Conservation (phyloP, 257 asterid species). For the Przewalskia tangutica region DNA sequence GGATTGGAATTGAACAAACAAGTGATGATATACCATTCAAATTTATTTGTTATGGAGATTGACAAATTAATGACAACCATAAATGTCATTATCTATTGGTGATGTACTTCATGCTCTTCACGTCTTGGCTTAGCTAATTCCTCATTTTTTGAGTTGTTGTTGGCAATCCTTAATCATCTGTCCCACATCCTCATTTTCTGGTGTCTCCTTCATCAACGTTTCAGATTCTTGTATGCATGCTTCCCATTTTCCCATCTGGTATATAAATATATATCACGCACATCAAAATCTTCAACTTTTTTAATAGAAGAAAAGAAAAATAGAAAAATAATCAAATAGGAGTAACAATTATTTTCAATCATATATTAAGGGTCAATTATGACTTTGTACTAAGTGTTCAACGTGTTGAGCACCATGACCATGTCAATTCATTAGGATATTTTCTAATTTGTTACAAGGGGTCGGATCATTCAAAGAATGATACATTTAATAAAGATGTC, state of each 20-base stretch:
- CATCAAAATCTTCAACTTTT: neutral
- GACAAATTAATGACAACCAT: neutral
- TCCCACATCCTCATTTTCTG: conserved; percentile 42
- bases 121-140: conserved; percentile 7
- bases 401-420: neutral
- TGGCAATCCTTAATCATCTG: conserved; percentile 40
- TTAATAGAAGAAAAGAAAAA: neutral
- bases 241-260: conserved; percentile 54
- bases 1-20: neutral
- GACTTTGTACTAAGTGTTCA: neutral
- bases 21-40: neutral
- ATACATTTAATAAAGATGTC: neutral
- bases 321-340: neutral
- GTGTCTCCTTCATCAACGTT: conserved; percentile 32
- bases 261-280: neutral
- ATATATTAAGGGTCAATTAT: neutral
- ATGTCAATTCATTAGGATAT: neutral
- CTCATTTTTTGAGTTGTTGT: conserved; percentile 16
- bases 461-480: neutral
- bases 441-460: neutral
- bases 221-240: conserved; percentile 61
- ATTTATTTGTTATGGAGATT: neutral
- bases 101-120: neutral
- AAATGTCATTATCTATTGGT: neutral
- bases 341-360: neutral